Percentiles rank a stretch among this genome's conserved stretches.
These are phyloP conservation scores for Cercospora berteroae DNA, from an alignment of 2,329 filamentous ascomycete species.

Conservation along the genomic window DNA sequence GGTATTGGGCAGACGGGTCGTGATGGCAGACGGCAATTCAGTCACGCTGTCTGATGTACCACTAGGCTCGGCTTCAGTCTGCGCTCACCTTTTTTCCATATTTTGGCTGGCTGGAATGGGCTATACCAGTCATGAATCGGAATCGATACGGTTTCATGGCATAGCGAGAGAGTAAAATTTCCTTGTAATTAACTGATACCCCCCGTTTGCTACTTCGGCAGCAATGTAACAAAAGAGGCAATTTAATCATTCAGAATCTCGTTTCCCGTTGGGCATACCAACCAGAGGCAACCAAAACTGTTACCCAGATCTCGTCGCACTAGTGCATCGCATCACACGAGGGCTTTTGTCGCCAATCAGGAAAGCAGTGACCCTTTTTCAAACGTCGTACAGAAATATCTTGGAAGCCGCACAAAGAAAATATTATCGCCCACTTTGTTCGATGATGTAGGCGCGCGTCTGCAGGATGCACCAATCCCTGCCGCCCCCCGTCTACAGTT, in stretches of 20 bases:
- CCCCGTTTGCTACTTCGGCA: slow-evolving; percentile 4
- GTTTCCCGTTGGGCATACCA: not conserved
- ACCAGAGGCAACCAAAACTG: not conserved
- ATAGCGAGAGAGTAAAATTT: slow-evolving; percentile 7
- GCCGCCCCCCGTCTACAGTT: not conserved
- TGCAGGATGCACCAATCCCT: slow-evolving; percentile 14
- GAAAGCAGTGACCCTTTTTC: not conserved
- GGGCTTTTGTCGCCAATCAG: not conserved
- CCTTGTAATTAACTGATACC: slow-evolving; percentile 22
- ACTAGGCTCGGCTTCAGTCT: not conserved
- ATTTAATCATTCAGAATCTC: not conserved
- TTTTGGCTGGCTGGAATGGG: not conserved
- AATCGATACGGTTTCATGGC: not conserved
- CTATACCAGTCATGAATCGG: not conserved
- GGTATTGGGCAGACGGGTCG: not conserved
- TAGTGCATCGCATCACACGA: not conserved
- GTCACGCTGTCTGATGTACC: slow-evolving; percentile 4
- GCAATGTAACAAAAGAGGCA: not conserved
- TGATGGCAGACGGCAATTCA: slow-evolving; percentile 3
- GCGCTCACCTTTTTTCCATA: not conserved
- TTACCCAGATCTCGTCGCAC: not conserved
- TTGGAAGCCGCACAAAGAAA: not conserved
- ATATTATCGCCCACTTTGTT: not conserved
- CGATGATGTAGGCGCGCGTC: slow-evolving; percentile 24
- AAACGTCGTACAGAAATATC: slow-evolving; percentile 14